phyloP scores from a whole-genome alignment of 2,329 filamentous ascomycete genomes.

The Basipetospora chlamydospora region DNA sequence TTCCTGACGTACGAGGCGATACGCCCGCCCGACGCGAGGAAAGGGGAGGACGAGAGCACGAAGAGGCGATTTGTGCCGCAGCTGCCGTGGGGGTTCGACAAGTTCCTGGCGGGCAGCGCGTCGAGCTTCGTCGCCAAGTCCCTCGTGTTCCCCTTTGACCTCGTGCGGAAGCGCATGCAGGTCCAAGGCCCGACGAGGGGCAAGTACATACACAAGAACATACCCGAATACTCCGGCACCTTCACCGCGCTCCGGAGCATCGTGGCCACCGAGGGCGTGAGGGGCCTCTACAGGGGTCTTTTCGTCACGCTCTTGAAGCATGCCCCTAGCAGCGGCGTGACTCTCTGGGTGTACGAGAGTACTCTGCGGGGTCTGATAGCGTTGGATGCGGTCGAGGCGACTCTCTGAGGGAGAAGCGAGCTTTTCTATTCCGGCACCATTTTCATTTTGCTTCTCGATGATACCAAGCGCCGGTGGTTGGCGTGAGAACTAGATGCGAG shows the following conservation, averaged over 20 bases:
- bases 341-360: slow-evolving; percentile 88
- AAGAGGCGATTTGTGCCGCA: slow-evolving; percentile 1
- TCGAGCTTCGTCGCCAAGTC: slow-evolving; percentile 79
- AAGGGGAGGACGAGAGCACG: slow-evolving; percentile 5
- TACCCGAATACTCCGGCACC: slow-evolving; percentile 67
- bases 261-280: slow-evolving; percentile 53
- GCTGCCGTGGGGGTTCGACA: slow-evolving; percentile 61
- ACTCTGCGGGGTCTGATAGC: slow-evolving; percentile 45
- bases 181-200: slow-evolving; percentile 79
- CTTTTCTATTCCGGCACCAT: too few species aligned
- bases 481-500: too few species aligned
- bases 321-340: slow-evolving; percentile 81
- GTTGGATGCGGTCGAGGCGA: slow-evolving; percentile 16
- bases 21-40: slow-evolving; percentile 27
- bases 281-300: slow-evolving; percentile 77
- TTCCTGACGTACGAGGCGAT: slow-evolving; percentile 79
- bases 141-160: slow-evolving; percentile 79
- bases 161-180: slow-evolving; percentile 84
- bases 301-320: slow-evolving; percentile 84
- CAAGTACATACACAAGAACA: slow-evolving; percentile 72
- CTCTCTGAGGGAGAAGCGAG: slow-evolving; percentile 2
- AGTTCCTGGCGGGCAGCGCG: slow-evolving; percentile 68
- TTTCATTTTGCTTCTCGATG: too few species aligned
- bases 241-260: slow-evolving; percentile 53
- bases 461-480: background rate